Evolutionary conservation across 768 basidiomycete species (phyloP).

Genomic region (Leccinum uliginosum): DNA sequence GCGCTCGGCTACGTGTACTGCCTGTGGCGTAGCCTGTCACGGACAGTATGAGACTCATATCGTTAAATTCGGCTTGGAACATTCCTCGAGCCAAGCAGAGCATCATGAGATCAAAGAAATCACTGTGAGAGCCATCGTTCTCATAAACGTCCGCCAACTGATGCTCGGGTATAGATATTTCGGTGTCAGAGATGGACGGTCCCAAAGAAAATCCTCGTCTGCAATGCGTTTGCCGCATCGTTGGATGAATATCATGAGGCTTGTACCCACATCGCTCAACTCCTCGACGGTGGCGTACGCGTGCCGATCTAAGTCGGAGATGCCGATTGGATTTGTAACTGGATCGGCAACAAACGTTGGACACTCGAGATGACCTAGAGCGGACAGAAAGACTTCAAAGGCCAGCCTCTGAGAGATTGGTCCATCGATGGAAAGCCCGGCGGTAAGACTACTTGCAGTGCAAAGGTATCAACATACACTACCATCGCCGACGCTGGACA

Average conservation of each 20-base stretch:
- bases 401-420: conserved; percentile 53
- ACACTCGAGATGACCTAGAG: conserved; percentile 67
- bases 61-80: too few species aligned
- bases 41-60: too few species aligned
- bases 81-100: too few species aligned
- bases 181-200: conserved; percentile 56
- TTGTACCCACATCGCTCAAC: conserved; percentile 33
- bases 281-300: conserved; percentile 69
- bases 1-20: too few species aligned
- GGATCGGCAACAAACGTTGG: conserved; percentile 71
- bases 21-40: too few species aligned
- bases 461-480: conserved; percentile 55
- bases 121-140: conserved; percentile 23
- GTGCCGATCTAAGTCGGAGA: conserved; percentile 67
- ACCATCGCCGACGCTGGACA: conserved; percentile 68
- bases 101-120: background rate
- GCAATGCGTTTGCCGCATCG: conserved; percentile 40
- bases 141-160: background rate
- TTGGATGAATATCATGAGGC: conserved; percentile 36
- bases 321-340: conserved; percentile 74
- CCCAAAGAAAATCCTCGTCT: conserved; percentile 34
- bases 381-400: conserved; percentile 45
- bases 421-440: conserved; percentile 40
- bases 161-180: conserved; percentile 45
- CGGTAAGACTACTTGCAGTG: conserved; percentile 50